These are phyloP conservation scores for Sonneratia alba DNA, from an alignment of 345 rosid genomes.

Conservation along the genomic window DNA sequence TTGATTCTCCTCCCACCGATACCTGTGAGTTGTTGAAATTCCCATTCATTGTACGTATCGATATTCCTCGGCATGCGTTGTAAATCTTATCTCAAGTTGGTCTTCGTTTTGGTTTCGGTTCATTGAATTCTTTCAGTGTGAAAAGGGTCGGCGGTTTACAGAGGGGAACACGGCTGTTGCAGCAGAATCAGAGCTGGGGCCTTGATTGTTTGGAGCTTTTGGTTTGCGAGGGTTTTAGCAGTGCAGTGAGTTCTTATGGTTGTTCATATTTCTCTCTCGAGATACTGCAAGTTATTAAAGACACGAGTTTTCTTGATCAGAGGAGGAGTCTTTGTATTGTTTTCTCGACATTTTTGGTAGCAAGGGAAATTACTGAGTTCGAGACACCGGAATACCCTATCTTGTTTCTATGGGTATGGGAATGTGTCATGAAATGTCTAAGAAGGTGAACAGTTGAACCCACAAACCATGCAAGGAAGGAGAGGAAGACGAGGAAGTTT, in stretches of 20 bases:
- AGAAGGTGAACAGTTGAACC: background rate
- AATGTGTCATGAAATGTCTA: background rate
- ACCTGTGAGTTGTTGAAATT: background rate
- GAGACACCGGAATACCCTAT: background rate
- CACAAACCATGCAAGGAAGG: background rate
- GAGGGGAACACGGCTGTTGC: background rate
- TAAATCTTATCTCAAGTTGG: background rate
- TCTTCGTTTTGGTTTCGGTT: background rate
- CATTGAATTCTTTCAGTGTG: background rate
- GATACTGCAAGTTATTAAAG: background rate
- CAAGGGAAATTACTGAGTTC: too few species aligned
- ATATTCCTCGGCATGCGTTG: background rate
- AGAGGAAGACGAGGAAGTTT: background rate
- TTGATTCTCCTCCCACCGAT: background rate
- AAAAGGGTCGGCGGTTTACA: too few species aligned
- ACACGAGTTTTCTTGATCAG: too few species aligned
- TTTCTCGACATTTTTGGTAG: too few species aligned
- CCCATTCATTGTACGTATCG: background rate
- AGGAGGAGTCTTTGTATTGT: too few species aligned
- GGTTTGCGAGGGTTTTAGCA: background rate
- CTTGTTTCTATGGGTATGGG: background rate
- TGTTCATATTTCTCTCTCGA: background rate
- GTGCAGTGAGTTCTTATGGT: background rate
- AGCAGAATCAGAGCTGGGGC: background rate
- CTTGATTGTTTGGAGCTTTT: background rate